phyloP scores from a whole-genome alignment of 176 grass and related monocot genomes.

The Thalia dealbata region DNA sequence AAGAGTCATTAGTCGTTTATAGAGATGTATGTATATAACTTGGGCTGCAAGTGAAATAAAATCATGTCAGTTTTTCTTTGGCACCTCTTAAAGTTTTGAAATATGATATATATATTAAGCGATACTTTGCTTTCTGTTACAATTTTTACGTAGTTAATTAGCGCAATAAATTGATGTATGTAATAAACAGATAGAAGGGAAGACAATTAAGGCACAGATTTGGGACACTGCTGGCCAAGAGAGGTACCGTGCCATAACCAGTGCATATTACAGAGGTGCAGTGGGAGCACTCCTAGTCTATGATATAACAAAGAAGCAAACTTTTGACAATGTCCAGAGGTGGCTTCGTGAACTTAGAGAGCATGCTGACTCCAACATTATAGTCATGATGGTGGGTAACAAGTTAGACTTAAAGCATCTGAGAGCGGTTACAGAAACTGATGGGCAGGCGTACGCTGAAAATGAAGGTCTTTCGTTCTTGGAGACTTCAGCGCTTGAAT shows the following conservation, averaged over 20 bases:
- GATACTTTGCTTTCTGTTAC: neutral
- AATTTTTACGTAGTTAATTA: neutral
- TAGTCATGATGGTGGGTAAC: neutral
- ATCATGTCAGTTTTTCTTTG: neutral
- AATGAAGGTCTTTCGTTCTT: neutral
- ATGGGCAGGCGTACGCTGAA: neutral
- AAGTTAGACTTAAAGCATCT: neutral
- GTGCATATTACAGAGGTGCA: neutral
- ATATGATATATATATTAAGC: no score
- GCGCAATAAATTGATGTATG: neutral
- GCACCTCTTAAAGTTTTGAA: no score
- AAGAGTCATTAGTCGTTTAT: neutral
- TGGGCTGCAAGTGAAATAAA: neutral
- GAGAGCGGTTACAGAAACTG: neutral
- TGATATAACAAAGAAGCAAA: neutral
- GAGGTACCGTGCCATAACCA: neutral
- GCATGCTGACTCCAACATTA: neutral
- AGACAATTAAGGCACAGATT: neutral
- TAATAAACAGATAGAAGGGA: neutral
- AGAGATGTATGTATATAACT: neutral
- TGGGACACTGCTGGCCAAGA: neutral
- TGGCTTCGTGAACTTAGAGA: neutral
- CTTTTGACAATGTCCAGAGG: neutral
- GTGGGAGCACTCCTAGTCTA: neutral
- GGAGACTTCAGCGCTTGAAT: neutral